Evolutionary conservation across 495 filamentous ascomycete species (phyloP).

Genomic region (Talaromyces liani): DNA sequence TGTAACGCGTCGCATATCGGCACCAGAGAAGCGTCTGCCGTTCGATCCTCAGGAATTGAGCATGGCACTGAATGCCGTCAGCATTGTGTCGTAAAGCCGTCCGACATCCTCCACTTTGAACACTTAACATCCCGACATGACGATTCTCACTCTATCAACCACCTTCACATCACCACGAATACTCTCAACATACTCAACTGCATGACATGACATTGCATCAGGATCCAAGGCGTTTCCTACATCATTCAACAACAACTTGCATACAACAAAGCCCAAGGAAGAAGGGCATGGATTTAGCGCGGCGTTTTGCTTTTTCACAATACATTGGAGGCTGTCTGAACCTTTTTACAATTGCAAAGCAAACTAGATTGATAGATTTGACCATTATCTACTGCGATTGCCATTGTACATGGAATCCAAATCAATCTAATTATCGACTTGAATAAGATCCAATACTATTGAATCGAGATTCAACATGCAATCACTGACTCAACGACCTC

Average conservation of each 20-base stretch:
- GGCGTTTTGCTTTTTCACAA: not conserved
- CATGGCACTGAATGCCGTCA: conserved; percentile 33
- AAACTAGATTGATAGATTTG: not conserved
- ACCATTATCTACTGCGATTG: not conserved
- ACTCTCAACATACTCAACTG: not conserved
- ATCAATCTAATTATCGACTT: not conserved
- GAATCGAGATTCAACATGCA: not conserved
- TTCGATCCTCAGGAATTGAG: conserved; percentile 36
- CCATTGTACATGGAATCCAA: not conserved
- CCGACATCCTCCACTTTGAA: not conserved
- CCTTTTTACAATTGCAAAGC: not conserved
- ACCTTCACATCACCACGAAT: not conserved
- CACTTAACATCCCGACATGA: not conserved
- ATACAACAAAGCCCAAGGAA: not conserved
- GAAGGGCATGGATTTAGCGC: conserved; percentile 1
- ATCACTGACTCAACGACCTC: not conserved
- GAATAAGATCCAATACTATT: too few relatives aligned
- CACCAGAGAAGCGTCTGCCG: conserved; percentile 24
- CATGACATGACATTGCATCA: not conserved
- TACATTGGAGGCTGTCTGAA: not conserved
- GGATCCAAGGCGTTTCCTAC: not conserved
- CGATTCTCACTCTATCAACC: not conserved
- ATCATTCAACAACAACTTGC: not conserved
- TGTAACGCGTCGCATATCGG: conserved; percentile 24
- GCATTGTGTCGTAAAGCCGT: not conserved